Evolutionary conservation across 306 rosid genomes (phyloP).

Genomic region (Urtica urens): DNA sequence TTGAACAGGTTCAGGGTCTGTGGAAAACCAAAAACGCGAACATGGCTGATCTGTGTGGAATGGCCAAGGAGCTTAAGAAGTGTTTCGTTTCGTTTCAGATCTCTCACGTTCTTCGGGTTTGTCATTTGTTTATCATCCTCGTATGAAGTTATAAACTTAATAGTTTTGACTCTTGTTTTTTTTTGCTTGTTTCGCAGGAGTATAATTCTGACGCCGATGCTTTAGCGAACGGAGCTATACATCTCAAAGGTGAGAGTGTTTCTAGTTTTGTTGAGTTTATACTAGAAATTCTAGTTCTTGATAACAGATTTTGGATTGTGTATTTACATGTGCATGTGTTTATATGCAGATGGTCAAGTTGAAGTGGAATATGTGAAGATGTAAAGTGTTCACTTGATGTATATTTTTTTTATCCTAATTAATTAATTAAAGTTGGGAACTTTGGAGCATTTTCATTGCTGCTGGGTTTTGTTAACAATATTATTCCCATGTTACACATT

Average conservation of each 20-base stretch:
- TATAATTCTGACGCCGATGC: constrained; percentile 65
- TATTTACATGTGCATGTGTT: too few relatives aligned
- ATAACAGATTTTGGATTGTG: constrained; percentile 3
- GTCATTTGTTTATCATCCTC: not conserved
- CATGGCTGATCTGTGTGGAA: constrained; percentile 49
- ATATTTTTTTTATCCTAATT: too few relatives aligned
- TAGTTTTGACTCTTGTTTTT: not conserved
- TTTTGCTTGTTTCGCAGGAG: constrained; percentile 38
- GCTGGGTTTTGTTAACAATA: too few relatives aligned
- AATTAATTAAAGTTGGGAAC: too few relatives aligned
- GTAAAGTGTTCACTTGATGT: too few relatives aligned
- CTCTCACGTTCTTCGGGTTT: constrained; percentile 59
- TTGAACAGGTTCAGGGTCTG: constrained; percentile 50
- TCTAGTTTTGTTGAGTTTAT: not conserved
- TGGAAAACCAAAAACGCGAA: constrained; percentile 61
- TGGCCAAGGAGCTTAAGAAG: constrained; percentile 43
- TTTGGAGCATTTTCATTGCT: too few relatives aligned
- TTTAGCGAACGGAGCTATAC: constrained; percentile 54
- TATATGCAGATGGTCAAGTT: constrained; percentile 58
- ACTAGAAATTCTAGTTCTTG: not conserved
- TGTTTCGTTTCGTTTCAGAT: constrained; percentile 60
- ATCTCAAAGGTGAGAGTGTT: constrained; percentile 44
- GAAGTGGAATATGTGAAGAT: constrained; percentile 32
- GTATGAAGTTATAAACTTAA: not conserved
- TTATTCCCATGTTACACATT: too few relatives aligned